These are phyloP conservation scores for Acer campestre DNA, from an alignment of 345 rosid species.

Conservation along the genomic window DNA sequence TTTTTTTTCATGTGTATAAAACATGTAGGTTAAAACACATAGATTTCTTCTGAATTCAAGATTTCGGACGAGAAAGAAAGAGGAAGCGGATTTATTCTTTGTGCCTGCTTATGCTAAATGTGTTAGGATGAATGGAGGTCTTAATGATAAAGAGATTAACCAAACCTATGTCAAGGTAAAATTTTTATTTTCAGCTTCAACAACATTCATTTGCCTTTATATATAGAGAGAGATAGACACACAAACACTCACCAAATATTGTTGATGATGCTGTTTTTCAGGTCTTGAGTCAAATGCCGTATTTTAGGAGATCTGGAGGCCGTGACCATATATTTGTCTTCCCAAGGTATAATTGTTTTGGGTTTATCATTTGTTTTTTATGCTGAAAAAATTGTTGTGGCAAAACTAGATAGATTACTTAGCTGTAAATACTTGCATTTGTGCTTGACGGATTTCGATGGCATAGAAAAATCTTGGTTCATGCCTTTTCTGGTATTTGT, in stretches of 20 bases:
- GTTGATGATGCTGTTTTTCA: conserved; percentile 25
- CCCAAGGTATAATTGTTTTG: conserved; percentile 62
- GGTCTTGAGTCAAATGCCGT: conserved; percentile 93
- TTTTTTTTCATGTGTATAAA: no score
- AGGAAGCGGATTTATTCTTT: conserved; percentile 90
- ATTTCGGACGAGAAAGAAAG: conserved; percentile 70
- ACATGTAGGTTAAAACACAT: conserved; percentile 72
- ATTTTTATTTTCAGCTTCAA: no score
- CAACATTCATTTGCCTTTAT: no score
- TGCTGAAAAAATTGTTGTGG: no score
- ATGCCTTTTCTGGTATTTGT: no score
- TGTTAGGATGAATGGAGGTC: conserved; percentile 91
- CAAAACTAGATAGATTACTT: no score
- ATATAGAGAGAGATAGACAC: no score
- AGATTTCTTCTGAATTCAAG: conserved; percentile 62
- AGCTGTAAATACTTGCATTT: no score
- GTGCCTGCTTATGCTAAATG: conserved; percentile 93
- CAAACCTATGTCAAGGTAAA: conserved; percentile 80
- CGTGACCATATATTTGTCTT: conserved; percentile 95
- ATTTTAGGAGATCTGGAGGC: conserved; percentile 88
- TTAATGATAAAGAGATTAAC: conserved; percentile 89
- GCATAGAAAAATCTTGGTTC: no score
- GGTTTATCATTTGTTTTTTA: neutral
- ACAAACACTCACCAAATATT: no score
- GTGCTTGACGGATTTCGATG: no score